phyloP scores from a whole-genome alignment of 441 rosid genomes.

The Theobroma grandiflorum region DNA sequence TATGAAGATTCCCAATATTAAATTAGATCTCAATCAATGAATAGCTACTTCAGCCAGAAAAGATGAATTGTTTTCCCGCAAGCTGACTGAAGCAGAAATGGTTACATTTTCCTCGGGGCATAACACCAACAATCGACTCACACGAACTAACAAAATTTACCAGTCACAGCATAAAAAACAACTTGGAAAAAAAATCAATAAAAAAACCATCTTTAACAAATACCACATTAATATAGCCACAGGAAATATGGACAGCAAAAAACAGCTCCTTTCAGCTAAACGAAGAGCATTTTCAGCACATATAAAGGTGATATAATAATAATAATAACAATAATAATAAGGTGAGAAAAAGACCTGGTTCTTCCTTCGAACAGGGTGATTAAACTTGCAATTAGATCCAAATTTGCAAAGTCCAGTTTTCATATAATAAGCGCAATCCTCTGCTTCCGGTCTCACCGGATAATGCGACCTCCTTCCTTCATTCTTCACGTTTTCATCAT shows the following conservation, averaged over 20 bases:
- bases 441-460: conserved; percentile 82
- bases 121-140: background rate
- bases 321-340: background rate
- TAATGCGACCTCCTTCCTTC: conserved; percentile 47
- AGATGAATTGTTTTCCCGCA: background rate
- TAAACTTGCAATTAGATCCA: conserved; percentile 85
- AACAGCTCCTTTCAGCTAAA: background rate
- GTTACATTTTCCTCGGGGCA: background rate
- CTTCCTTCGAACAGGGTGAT: conserved; percentile 72
- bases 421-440: conserved; percentile 83
- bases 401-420: conserved; percentile 80
- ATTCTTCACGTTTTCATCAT: conserved; percentile 34
- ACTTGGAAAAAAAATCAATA: background rate
- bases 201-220: background rate
- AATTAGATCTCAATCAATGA: background rate
- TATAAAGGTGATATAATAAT: background rate
- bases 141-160: background rate
- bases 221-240: background rate
- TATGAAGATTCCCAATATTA: background rate
- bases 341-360: conserved; percentile 48
- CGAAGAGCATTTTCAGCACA: background rate
- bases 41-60: background rate
- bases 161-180: background rate
- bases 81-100: background rate
- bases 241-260: background rate